phyloP scores from a whole-genome alignment of 2,329 filamentous ascomycete genomes.

The Xylariales sp. region DNA sequence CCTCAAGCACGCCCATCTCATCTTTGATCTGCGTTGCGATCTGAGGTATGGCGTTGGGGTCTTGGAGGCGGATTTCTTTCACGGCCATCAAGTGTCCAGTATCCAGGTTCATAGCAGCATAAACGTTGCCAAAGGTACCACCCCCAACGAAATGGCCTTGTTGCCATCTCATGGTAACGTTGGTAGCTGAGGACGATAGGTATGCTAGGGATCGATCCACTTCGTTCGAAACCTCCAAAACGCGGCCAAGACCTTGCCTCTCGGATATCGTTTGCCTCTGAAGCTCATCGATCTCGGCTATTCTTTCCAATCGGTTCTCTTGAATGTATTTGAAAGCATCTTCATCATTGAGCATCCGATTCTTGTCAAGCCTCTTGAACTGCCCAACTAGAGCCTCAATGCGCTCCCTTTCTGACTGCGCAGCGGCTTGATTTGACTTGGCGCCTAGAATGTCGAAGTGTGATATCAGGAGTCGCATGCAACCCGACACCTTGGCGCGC shows the following conservation, averaged over 20 bases:
- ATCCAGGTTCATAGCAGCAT: constrained; percentile 95
- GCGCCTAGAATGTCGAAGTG: constrained; percentile 99
- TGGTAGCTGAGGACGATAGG: constrained; percentile 88
- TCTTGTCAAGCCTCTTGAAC: constrained; percentile 73
- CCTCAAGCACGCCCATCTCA: constrained; percentile 94
- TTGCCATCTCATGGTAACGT: constrained; percentile 95
- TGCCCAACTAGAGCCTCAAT: constrained; percentile 76
- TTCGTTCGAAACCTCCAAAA: constrained; percentile 91
- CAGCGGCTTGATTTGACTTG: constrained; percentile 84
- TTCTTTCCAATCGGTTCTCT: constrained; percentile 67
- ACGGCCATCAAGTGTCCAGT: constrained; percentile 96
- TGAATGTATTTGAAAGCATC: constrained; percentile 73
- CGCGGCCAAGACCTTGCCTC: constrained; percentile 80
- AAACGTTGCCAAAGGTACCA: constrained; percentile 95
- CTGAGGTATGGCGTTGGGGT: constrained; percentile 91
- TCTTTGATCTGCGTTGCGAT: constrained; percentile 93
- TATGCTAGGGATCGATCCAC: constrained; percentile 92
- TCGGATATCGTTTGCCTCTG: constrained; percentile 79
- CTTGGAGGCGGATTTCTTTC: constrained; percentile 95
- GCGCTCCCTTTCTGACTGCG: constrained; percentile 87
- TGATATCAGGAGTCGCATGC: constrained; percentile 95
- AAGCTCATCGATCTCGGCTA: constrained; percentile 72
- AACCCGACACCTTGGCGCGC: constrained; percentile 85
- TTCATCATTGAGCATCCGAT: constrained; percentile 71
- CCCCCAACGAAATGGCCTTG: constrained; percentile 98